Base-by-base conservation (phyloP, 164 flowering plant species). In the Kingdonia uniflora region DNA sequence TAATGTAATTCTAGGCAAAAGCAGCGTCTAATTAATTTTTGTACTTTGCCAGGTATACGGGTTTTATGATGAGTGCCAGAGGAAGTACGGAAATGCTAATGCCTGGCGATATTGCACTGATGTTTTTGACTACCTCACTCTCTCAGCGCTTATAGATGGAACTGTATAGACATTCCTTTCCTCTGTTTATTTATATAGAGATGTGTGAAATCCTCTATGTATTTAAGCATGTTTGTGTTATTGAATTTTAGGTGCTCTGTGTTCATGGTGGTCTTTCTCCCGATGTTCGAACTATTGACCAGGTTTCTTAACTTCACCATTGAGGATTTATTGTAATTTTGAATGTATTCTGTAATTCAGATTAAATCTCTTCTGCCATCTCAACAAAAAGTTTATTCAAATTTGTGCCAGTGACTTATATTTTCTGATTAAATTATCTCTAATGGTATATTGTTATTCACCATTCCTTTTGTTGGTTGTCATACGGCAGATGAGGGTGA, bases 211-310 rank as follows among this genome's bases (percentile, higher is more conserved):
- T 16, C 4, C 23, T 44, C 11, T 44, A 29, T 51, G 15, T 14
- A 13, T 20, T 37, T 51, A 37, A n/a, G n/a, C 19, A 24, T 48
- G 8, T 56, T 37, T 53, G 0, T 35, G 6, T 33, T 46, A 16
- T 58, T 52, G 49, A 52, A 52, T 53, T 55, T 15, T 69, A 94
- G 99, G 99, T 94, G 55, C 80, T 94, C 22, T 94, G 99, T 60
- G 97, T 94, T 56, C 99, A 94, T 68, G 99, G 99, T 65, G 99
- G 99, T 52, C 90, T 94, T 59, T 94, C 99, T 66, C 99, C 99
- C 56, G 99, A 94, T 50, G 59, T 94, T 59, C 81, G 99, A 62
- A 84, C 97, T 42, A 61, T 94, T 63, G 97, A 94, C 62, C 99
- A 94, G 97, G 99, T 94, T 52, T 51, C 6, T n/a, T 4, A 29